Base-by-base conservation (phyloP, 306 rosid genomes). In the Oemleria cerasiformis region DNA sequence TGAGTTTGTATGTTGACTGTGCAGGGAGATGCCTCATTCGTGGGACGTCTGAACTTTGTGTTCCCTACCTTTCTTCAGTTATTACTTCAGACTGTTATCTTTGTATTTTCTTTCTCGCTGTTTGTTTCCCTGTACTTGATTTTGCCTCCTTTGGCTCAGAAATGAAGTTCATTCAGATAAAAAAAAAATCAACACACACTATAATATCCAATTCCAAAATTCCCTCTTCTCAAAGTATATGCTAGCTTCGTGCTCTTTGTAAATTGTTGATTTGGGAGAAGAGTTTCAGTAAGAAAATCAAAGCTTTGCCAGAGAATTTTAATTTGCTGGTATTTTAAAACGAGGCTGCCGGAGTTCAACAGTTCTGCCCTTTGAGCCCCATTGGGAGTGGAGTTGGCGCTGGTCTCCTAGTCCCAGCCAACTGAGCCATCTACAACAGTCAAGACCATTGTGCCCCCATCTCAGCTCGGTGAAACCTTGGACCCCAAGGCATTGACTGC, bases 301-400 rank as follows among this genome's bases (percentile, higher is more conserved):
- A 76, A 76, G 48, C 80, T 76, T 30, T 70, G 72, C 76, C 80
- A 70, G 15, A 77, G 50, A 42, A 44, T 7, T 12, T 67, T 51
- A 48, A 44, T 58, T 67, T 16, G 16, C 5, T 2, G 8, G 17
- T 19, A 43, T n/a, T 19, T 67, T 25, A 67, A n/a, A 30, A 67
- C 71, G 30, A 67, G 45, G 71, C 34, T 67, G 43, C 57, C 43
- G 25, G 71, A 67, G 49, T 67, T 34, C 71, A 47, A 48, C 16
- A 48, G 58, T 34, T 51, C 20, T 10, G 21, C 44, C 2, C 19
- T 48, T 62, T 17, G 15, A 77, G 43, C 44, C 63, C 70, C 47
- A 20, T 12, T 65, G 19, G 40, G 39, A 43, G 56, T 30, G 58
- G 72, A 43, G 21, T 44, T 39, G 11, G 48, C 47, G 57, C 11